Conservation (phyloP, 495 filamentous ascomycete species). For the Hyaloscypha finlandica region DNA sequence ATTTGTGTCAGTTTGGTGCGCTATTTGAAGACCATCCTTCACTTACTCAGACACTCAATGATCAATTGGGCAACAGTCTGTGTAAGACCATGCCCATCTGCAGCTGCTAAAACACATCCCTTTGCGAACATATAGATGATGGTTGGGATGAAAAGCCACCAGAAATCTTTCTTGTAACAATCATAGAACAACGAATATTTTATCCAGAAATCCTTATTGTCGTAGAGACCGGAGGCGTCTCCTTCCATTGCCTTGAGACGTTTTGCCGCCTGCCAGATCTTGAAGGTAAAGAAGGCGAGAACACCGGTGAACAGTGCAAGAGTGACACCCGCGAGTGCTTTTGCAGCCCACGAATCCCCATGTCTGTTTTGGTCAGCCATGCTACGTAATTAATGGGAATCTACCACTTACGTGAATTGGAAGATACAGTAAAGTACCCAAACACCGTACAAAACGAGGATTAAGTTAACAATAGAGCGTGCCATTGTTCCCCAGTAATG, state of each 20-base stretch:
- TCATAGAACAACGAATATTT: constrained; percentile 99
- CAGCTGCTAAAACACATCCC: constrained; percentile 83
- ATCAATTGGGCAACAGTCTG: constrained; percentile 79
- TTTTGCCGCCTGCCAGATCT: constrained; percentile 77
- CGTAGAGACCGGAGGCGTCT: constrained; percentile 72
- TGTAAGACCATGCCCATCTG: constrained; percentile 79
- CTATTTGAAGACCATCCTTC: constrained; percentile 30
- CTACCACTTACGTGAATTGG: constrained; percentile 66
- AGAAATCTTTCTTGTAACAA: constrained; percentile 86
- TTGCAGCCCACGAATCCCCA: constrained; percentile 96
- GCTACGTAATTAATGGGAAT: background rate
- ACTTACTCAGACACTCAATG: constrained; percentile 66
- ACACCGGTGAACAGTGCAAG: constrained; percentile 77
- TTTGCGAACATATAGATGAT: constrained; percentile 94
- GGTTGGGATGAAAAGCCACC: constrained; percentile 92
- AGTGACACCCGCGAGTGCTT: constrained; percentile 80
- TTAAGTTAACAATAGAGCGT: constrained; percentile 85
- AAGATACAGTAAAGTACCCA: constrained; percentile 97
- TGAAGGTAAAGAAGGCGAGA: constrained; percentile 75
- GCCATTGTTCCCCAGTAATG: constrained; percentile 93
- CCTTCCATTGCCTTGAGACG: constrained; percentile 74
- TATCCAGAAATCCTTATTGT: constrained; percentile 87
- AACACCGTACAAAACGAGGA: constrained; percentile 88
- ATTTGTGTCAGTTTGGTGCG: constrained; percentile 32
- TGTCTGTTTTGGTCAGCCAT: constrained; percentile 34